Percentiles rank a stretch among this genome's conserved stretches.
Conservation (phyloP, 495 filamentous ascomycete genomes). For the Rhizodiscina lignyota region DNA sequence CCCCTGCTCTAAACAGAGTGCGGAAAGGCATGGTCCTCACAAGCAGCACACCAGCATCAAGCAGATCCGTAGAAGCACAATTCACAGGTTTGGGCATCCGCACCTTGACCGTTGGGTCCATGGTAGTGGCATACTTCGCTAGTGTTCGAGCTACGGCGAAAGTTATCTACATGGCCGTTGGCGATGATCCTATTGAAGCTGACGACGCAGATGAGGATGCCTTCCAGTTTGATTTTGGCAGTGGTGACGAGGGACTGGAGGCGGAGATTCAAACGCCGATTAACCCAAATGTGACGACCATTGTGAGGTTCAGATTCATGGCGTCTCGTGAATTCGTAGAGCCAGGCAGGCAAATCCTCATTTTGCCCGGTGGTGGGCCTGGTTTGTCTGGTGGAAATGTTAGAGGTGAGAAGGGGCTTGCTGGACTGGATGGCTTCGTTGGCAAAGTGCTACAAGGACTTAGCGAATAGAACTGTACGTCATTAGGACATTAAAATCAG, state of each 20-base stretch:
- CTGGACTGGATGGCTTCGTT: constrained; percentile 50
- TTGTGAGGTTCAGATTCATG: constrained; percentile 61
- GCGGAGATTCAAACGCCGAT: too few relatives aligned
- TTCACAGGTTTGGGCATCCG: constrained; percentile 5
- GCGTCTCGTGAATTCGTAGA: constrained; percentile 75
- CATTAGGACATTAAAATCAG: too few relatives aligned
- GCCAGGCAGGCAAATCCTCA: constrained; percentile 56
- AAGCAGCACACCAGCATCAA: constrained; percentile 23
- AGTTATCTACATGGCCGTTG: constrained; percentile 37
- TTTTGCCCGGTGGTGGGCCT: constrained; percentile 49
- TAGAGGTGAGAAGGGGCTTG: constrained; percentile 37
- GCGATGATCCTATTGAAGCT: constrained; percentile 27
- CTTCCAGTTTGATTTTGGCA: constrained; percentile 16
- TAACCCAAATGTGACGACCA: constrained; percentile 23
- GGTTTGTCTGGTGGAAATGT: constrained; percentile 29
- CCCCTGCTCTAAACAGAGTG: constrained; percentile 37
- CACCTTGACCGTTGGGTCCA: constrained; percentile 32
- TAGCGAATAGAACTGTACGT: too few relatives aligned
- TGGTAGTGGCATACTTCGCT: constrained; percentile 69
- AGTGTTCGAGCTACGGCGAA: constrained; percentile 71
- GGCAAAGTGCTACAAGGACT: too few relatives aligned
- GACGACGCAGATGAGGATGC: constrained; percentile 26
- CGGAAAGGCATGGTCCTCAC: constrained; percentile 76
- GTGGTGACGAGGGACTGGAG: too few relatives aligned
- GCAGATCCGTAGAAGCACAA: not conserved